A percentile compares a stretch with the other conserved stretches of the same genome.
Conservation (phyloP, 2,329 filamentous ascomycete genomes). For the Zelopaecilomyces penicillatus region DNA sequence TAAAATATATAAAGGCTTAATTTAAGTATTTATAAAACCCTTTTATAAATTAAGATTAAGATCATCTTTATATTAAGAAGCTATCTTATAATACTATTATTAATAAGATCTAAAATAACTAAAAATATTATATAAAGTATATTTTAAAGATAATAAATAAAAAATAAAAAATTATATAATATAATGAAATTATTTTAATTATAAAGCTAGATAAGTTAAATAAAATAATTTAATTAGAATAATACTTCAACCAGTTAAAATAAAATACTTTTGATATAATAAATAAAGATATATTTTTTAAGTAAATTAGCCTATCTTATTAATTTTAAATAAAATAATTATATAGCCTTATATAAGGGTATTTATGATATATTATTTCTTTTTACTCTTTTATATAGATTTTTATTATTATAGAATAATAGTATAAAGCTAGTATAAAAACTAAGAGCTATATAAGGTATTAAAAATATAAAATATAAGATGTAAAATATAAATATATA, state of each 20-base stretch:
- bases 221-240: too few species aligned
- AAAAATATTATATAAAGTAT: background rate
- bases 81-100: background rate
- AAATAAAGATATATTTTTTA: background rate
- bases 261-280: background rate
- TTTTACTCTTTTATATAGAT: background rate
- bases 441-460: too few species aligned
- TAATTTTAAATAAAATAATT: background rate
- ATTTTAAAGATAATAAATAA: background rate
- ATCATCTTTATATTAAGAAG: background rate
- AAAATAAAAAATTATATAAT: background rate
- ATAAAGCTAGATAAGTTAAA: background rate
- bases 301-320: background rate
- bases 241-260: too few species aligned
- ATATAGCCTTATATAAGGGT: too few species aligned
- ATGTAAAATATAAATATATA: background rate
- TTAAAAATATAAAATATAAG: too few species aligned
- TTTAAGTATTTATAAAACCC: background rate
- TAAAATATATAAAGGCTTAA: background rate
- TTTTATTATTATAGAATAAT: too few species aligned
- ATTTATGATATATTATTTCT: background rate
- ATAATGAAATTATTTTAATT: background rate
- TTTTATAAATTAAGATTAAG: background rate
- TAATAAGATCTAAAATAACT: too few species aligned
- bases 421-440: too few species aligned